phyloP scores from a whole-genome alignment of 139 green algal genomes.

The Micromonas commoda region DNA sequence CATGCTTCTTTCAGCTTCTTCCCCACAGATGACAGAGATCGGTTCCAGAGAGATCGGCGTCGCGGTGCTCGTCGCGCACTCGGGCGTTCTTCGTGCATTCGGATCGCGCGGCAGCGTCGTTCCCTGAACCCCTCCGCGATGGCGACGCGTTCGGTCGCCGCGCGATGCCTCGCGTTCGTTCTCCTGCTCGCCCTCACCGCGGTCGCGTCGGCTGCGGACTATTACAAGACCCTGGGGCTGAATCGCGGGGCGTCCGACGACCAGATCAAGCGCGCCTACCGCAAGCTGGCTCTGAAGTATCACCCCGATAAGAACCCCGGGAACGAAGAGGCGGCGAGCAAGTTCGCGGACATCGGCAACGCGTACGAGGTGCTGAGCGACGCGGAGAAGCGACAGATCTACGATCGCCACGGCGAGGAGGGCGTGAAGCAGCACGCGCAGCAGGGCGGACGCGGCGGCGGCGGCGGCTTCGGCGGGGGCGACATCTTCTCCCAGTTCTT shows the following conservation, averaged over 20 bases:
- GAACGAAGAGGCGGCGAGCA: constrained; percentile 78
- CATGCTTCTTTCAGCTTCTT: too few species aligned
- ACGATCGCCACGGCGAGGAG: constrained; percentile 95
- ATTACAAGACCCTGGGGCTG: constrained; percentile 36
- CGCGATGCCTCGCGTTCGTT: too few species aligned
- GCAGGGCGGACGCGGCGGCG: constrained; percentile 49
- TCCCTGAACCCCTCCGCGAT: too few species aligned
- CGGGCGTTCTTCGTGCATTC: too few species aligned
- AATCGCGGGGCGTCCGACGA: constrained; percentile 56
- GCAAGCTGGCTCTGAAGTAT: constrained; percentile 92
- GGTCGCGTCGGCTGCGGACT: too few species aligned
- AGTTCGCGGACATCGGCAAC: constrained; percentile 93
- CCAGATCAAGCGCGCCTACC: constrained; percentile 90
- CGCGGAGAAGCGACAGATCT: constrained; percentile 84
- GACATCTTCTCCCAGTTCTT: constrained; percentile 92
- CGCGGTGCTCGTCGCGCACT: too few species aligned
- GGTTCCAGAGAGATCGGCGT: too few species aligned
- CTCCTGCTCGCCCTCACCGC: too few species aligned
- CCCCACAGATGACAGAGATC: too few species aligned
- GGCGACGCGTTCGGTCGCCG: too few species aligned
- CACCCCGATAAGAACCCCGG: constrained; percentile 87
- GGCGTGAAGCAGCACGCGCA: constrained; percentile 83
- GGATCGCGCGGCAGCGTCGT: too few species aligned
- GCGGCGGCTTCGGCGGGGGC: constrained; percentile 37
- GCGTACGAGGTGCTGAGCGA: constrained; percentile 94